These are phyloP conservation scores for Vaccinium corymbosum DNA, from an alignment of 148 eudicot genomes.

Conservation along the genomic window DNA sequence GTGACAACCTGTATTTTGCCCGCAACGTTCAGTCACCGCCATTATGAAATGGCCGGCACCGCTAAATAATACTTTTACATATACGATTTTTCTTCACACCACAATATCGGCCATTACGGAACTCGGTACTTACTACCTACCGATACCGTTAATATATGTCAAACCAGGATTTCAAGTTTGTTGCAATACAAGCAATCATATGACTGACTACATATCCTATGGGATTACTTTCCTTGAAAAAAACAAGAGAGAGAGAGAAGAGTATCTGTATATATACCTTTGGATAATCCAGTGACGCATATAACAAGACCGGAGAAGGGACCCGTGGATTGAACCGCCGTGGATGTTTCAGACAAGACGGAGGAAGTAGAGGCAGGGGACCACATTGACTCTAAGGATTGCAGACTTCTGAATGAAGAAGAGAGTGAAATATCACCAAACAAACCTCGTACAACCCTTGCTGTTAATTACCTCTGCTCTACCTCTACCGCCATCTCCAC, in stretches of 20 bases:
- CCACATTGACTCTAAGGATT: conserved; percentile 21
- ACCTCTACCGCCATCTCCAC: conserved; percentile 23
- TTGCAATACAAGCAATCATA: no score
- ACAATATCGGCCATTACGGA: not conserved
- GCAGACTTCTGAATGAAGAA: conserved; percentile 15
- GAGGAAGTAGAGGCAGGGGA: conserved; percentile 24
- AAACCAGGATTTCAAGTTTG: not conserved
- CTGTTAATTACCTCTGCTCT: conserved; percentile 31
- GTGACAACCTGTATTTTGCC: not conserved
- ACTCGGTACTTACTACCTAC: not conserved
- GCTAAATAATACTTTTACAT: not conserved
- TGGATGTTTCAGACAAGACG: conserved; percentile 6
- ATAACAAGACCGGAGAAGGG: conserved; percentile 76
- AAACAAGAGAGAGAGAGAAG: not conserved
- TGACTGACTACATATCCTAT: not conserved
- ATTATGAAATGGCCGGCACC: no score
- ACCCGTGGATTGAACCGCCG: conserved; percentile 13
- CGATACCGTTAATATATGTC: not conserved
- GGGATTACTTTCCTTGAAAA: not conserved
- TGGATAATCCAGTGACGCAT: conserved; percentile 83
- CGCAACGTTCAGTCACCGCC: not conserved
- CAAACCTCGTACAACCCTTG: conserved; percentile 37
- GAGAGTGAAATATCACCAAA: conserved; percentile 28
- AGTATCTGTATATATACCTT: conserved; percentile 30
- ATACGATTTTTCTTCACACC: not conserved